phyloP scores from a whole-genome alignment of 208 protist genomes.

The Leishmania amazonensis region DNA sequence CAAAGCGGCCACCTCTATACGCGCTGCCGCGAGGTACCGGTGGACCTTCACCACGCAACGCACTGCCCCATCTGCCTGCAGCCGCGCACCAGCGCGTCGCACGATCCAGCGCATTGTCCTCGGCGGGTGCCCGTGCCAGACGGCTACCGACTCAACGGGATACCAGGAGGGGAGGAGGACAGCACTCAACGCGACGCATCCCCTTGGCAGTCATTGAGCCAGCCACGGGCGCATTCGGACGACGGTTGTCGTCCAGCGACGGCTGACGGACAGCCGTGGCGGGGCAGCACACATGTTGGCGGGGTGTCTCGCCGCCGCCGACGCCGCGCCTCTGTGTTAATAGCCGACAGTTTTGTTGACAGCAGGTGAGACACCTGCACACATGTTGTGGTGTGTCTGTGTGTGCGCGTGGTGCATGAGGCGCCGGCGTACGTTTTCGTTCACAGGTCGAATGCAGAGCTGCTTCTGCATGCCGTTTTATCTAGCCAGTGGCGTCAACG shows the following conservation, averaged over 20 bases:
- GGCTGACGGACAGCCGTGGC: neutral
- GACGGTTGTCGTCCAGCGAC: neutral
- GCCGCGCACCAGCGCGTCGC: conserved; percentile 25
- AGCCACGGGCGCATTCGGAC: neutral
- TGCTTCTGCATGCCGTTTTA: neutral
- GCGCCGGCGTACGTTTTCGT: no score
- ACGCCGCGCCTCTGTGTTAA: conserved; percentile 41
- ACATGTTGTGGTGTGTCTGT: no score
- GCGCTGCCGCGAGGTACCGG: conserved; percentile 44
- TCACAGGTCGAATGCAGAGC: neutral
- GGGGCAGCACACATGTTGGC: neutral
- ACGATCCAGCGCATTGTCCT: conserved; percentile 55
- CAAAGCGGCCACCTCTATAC: conserved; percentile 51
- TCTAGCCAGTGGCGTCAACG: neutral
- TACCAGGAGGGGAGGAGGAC: conserved; percentile 17
- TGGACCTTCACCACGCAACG: conserved; percentile 38
- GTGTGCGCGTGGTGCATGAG: no score
- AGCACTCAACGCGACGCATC: no score
- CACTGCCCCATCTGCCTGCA: conserved; percentile 67
- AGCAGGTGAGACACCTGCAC: neutral
- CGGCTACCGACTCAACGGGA: conserved; percentile 38
- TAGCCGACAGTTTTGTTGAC: conserved; percentile 56
- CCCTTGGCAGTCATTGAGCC: neutral
- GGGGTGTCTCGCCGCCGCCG: neutral
- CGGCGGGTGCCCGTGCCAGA: conserved; percentile 45